Evolutionary conservation across 2,329 filamentous ascomycete genomes (phyloP).

Genomic region (Cladorrhinum sp.): DNA sequence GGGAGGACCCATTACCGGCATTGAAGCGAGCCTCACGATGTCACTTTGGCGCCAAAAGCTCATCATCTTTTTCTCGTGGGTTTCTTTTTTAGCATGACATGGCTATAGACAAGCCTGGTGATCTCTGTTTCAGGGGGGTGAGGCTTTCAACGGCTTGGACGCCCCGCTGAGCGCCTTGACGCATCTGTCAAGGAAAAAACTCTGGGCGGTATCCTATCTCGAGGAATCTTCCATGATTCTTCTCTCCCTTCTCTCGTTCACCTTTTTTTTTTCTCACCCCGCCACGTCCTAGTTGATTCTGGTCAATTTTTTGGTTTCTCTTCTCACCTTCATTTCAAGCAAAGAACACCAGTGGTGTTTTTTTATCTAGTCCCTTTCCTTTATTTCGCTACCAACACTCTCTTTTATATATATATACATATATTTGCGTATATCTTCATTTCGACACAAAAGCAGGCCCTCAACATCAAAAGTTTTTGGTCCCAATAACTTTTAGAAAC

Average conservation of each 20-base stretch:
- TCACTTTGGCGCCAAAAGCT: background rate
- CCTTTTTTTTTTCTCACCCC: too few species aligned
- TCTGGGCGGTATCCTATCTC: too few species aligned
- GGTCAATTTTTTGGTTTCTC: background rate
- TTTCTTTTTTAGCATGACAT: background rate
- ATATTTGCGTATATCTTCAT: background rate
- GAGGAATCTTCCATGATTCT: too few species aligned
- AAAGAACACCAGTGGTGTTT: background rate
- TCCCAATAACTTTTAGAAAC: background rate
- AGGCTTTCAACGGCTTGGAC: background rate
- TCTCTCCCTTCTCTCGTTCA: too few species aligned
- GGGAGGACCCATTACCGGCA: conserved; percentile 17
- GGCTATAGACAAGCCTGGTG: background rate
- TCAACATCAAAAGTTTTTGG: background rate
- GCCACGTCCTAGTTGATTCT: too few species aligned
- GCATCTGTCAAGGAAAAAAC: background rate
- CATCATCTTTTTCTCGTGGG: too few species aligned
- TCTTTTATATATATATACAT: background rate
- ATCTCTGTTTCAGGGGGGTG: background rate
- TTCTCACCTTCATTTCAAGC: background rate
- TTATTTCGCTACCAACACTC: background rate
- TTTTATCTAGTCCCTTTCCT: background rate
- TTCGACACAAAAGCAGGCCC: background rate
- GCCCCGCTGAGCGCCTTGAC: background rate
- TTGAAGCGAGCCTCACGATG: conserved; percentile 12